Conservation (phyloP, 306 rosid genomes). For the Quercus gilva region DNA sequence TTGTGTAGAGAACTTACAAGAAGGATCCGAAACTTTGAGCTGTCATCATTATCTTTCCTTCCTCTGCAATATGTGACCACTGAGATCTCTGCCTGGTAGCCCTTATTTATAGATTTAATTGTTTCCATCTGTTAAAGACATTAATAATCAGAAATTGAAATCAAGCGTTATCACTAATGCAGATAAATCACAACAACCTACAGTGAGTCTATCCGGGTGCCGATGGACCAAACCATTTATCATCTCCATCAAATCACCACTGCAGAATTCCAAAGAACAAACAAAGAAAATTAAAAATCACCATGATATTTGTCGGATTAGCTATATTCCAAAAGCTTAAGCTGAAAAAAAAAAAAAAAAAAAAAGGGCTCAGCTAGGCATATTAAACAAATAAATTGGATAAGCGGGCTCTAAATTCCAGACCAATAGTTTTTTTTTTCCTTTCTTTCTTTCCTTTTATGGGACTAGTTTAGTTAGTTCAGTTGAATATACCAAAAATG, state of each 20-base stretch:
- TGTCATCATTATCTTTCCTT: constrained; percentile 48
- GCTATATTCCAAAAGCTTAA: not conserved
- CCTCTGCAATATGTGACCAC: constrained; percentile 73
- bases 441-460: not conserved
- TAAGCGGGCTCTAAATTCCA: not conserved
- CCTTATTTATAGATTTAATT: constrained; percentile 61
- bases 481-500: not conserved
- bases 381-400: not conserved
- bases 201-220: constrained; percentile 72
- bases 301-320: not conserved
- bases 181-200: constrained; percentile 40
- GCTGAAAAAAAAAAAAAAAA: too few species aligned
- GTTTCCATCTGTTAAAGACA: constrained; percentile 62
- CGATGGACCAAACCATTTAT: constrained; percentile 76
- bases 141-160: constrained; percentile 19
- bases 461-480: not conserved
- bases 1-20: constrained; percentile 58
- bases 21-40: constrained; percentile 76
- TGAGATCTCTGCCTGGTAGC: constrained; percentile 64
- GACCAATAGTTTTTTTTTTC: not conserved
- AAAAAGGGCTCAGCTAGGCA: not conserved
- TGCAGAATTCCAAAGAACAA: constrained; percentile 42
- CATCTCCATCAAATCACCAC: constrained; percentile 75
- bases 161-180: constrained; percentile 18
- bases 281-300: not conserved